Evolutionary conservation across 306 rosid genomes (phyloP).

Genomic region (Luffa aegyptiaca): DNA sequence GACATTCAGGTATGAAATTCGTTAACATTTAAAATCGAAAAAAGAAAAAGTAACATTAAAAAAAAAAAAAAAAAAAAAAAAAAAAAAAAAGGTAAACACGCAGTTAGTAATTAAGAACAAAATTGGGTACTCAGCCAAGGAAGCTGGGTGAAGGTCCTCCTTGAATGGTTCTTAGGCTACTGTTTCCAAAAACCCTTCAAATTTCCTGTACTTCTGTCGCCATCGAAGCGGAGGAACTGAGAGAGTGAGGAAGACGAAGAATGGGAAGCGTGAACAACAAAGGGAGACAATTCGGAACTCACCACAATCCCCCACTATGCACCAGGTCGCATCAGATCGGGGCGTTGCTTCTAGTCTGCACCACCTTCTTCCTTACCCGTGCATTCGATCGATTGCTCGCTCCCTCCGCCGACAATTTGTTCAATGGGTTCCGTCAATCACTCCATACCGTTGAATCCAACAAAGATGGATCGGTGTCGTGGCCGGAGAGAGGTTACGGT

Average conservation of each 20-base stretch:
- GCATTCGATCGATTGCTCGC: conserved; percentile 32
- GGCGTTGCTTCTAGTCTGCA: conserved; percentile 39
- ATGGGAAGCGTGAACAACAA: conserved; percentile 45
- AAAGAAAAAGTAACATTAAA: too few relatives aligned
- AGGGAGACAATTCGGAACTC: conserved; percentile 26
- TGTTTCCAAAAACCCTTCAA: neutral
- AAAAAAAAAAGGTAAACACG: too few relatives aligned
- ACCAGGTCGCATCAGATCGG: conserved; percentile 83
- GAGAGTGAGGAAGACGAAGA: neutral
- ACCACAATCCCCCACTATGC: conserved; percentile 40
- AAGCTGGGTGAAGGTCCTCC: neutral
- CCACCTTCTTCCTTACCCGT: conserved; percentile 62
- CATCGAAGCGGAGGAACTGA: neutral
- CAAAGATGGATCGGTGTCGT: conserved; percentile 26
- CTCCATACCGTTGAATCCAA: conserved; percentile 12
- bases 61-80: too few relatives aligned
- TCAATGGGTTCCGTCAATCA: conserved; percentile 21
- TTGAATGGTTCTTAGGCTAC: neutral
- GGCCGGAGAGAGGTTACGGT: conserved; percentile 60
- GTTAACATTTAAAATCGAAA: too few relatives aligned
- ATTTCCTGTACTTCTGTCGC: neutral
- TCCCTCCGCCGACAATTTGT: conserved; percentile 20
- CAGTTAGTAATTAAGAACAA: too few relatives aligned
- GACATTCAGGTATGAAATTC: too few relatives aligned
- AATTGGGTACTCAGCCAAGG: too few relatives aligned